These are phyloP conservation scores for Chromosphaera perkinsii DNA, from an alignment of 208 protist genomes.

Conservation along the genomic window DNA sequence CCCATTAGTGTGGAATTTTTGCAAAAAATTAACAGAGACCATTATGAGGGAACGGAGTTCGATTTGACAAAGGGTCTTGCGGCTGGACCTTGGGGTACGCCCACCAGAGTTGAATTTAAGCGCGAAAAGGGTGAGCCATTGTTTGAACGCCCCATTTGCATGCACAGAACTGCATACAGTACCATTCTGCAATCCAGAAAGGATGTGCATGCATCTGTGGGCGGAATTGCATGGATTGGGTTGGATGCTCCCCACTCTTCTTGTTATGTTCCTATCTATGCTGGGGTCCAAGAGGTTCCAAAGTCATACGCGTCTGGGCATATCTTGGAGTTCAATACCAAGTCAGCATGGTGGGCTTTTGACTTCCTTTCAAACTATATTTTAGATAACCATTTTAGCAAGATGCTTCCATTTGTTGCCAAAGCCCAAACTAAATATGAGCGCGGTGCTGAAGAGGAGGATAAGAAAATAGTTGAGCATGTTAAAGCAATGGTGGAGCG, in stretches of 20 bases:
- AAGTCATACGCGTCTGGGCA: constrained; percentile 15
- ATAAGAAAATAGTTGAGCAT: constrained; percentile 22
- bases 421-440: too few species aligned
- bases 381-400: constrained; percentile 8
- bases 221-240: constrained; percentile 41
- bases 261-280: constrained; percentile 35
- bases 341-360: constrained; percentile 35
- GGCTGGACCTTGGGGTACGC: constrained; percentile 41
- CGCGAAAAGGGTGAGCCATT: neutral
- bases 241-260: constrained; percentile 30
- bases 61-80: constrained; percentile 41
- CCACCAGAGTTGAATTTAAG: constrained; percentile 6
- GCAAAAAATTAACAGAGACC: constrained; percentile 24
- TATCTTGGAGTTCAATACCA: constrained; percentile 8
- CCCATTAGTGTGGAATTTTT: too few species aligned
- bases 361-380: constrained; percentile 24
- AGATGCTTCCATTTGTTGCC: too few species aligned
- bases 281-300: constrained; percentile 4
- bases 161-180: constrained; percentile 24
- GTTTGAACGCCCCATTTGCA: constrained; percentile 34
- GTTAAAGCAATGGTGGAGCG: neutral
- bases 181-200: neutral
- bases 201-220: constrained; percentile 8
- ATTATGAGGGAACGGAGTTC: constrained; percentile 40
- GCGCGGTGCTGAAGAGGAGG: constrained; percentile 16